Percentiles rank a stretch among this genome's conserved stretches.
phyloP scores from a whole-genome alignment of 768 basidiomycete species.

The Russula compacta region DNA sequence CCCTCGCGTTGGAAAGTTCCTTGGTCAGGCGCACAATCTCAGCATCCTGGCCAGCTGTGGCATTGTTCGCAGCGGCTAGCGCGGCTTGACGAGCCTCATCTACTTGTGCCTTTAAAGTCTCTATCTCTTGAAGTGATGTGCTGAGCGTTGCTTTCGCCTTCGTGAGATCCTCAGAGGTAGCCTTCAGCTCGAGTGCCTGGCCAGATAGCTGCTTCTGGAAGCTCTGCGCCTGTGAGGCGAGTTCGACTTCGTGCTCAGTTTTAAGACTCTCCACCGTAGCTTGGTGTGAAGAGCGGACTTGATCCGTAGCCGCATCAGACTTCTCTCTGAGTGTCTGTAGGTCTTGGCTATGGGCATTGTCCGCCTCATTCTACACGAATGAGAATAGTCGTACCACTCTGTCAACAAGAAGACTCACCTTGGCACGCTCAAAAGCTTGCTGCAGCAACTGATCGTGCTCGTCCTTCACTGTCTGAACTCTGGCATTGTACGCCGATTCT shows the following conservation, averaged over 20 bases:
- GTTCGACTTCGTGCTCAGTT: slow-evolving; percentile 49
- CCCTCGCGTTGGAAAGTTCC: slow-evolving; percentile 54
- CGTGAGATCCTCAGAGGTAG: slow-evolving; percentile 72
- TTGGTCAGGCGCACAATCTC: slow-evolving; percentile 48
- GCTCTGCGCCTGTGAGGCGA: slow-evolving; percentile 46
- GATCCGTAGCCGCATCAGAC: slow-evolving; percentile 57
- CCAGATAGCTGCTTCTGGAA: slow-evolving; percentile 57
- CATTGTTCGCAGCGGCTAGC: slow-evolving; percentile 26
- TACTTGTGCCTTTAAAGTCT: slow-evolving; percentile 50
- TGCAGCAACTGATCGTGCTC: slow-evolving; percentile 55
- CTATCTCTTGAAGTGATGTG: slow-evolving; percentile 43
- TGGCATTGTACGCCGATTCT: slow-evolving; percentile 57
- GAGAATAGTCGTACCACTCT: background rate
- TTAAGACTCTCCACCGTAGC: slow-evolving; percentile 51
- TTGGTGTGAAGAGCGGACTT: slow-evolving; percentile 56
- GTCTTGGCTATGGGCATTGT: slow-evolving; percentile 56
- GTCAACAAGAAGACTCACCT: slow-evolving; percentile 36
- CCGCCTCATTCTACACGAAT: slow-evolving; percentile 54
- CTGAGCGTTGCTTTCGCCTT: slow-evolving; percentile 62
- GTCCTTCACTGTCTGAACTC: slow-evolving; percentile 54
- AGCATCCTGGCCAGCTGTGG: slow-evolving; percentile 39
- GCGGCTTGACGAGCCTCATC: slow-evolving; percentile 50
- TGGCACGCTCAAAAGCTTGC: slow-evolving; percentile 69
- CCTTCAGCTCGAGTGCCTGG: slow-evolving; percentile 66
- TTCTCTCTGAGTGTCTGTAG: slow-evolving; percentile 60